These are phyloP conservation scores for Nannochloropsis salina DNA, from an alignment of 108 stramenopile species.

Conservation along the genomic window DNA sequence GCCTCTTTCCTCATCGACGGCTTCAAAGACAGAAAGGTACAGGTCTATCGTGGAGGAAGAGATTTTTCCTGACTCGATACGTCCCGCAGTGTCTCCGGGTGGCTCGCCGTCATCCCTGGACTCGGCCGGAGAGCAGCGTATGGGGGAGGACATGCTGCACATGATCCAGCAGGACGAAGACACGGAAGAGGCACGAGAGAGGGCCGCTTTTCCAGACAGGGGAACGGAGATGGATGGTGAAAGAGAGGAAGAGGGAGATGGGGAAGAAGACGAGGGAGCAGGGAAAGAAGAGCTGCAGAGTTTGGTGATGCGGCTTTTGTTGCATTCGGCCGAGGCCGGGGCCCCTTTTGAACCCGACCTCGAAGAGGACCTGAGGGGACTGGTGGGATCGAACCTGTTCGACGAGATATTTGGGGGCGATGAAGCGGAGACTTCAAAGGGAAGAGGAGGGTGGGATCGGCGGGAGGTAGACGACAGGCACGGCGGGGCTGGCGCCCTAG, in stretches of 20 bases:
- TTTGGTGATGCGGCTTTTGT: neutral
- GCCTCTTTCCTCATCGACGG: too few relatives aligned
- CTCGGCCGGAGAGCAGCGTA: neutral
- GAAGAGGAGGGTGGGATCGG: neutral
- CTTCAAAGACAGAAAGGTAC: too few relatives aligned
- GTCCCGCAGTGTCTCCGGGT: neutral
- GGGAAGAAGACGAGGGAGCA: neutral
- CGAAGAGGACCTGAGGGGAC: neutral
- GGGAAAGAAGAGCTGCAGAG: slow-evolving; percentile 17
- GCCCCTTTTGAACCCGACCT: neutral
- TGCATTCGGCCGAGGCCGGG: neutral
- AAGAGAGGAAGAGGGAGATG: neutral
- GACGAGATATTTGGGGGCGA: neutral
- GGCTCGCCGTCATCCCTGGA: neutral
- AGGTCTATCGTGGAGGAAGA: neutral
- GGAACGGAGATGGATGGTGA: neutral
- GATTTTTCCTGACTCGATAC: neutral
- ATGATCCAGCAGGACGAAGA: neutral
- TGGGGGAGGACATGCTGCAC: neutral
- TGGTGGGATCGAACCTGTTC: neutral
- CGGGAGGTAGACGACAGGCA: neutral
- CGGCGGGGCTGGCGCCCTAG: neutral
- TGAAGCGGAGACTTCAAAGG: neutral
- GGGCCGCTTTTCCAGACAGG: neutral
- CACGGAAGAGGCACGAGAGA: neutral